A percentile compares a stretch with the other conserved stretches of the same genome.
phyloP scores from a whole-genome alignment of 1,284 basidiomycete genomes.

The Rhodotorula sp. region DNA sequence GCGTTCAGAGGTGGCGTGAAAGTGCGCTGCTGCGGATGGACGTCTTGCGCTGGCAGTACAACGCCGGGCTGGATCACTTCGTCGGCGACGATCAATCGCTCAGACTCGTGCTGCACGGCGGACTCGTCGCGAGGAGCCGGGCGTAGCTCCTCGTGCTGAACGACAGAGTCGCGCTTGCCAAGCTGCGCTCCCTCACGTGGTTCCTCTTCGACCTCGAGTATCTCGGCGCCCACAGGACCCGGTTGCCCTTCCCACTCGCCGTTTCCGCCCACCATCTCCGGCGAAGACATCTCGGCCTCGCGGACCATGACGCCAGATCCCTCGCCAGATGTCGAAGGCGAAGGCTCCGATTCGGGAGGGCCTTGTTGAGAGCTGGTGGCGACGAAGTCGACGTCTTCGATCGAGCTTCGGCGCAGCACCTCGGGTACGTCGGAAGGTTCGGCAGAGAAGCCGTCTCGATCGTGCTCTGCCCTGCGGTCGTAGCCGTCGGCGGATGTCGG shows the following conservation, averaged over 20 bases:
- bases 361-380: background rate
- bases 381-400: background rate
- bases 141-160: conserved; percentile 19
- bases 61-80: background rate
- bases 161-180: conserved; percentile 1
- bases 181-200: background rate
- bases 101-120: conserved; percentile 18
- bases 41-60: background rate
- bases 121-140: conserved; percentile 18
- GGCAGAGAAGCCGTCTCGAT: background rate
- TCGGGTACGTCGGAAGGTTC: background rate
- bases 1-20: conserved; percentile 2
- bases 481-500: background rate
- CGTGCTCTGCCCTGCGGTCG: background rate
- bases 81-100: conserved; percentile 16
- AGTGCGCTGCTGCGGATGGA: conserved; percentile 14
- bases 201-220: background rate
- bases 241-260: conserved; percentile 22
- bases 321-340: background rate
- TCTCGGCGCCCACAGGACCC: conserved; percentile 21
- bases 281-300: conserved; percentile 19
- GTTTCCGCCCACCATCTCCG: conserved; percentile 22
- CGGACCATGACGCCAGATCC: background rate
- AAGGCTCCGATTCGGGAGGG: background rate
- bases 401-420: background rate